Evolutionary conservation across 306 rosid species (phyloP).

Genomic region (Biancaea sappan): DNA sequence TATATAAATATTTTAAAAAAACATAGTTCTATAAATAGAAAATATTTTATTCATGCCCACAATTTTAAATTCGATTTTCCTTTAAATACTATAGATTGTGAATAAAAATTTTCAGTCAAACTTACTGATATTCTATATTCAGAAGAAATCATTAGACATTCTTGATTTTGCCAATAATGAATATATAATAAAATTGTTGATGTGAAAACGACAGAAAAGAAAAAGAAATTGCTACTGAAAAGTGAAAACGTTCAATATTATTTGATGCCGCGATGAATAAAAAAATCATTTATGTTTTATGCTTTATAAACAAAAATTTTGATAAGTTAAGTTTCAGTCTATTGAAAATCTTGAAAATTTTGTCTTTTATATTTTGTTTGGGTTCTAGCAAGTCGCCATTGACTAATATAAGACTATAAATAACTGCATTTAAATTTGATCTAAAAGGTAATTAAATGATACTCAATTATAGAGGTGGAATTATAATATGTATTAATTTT

Average conservation of each 20-base stretch:
- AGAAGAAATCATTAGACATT: background rate
- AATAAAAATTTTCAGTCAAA: background rate
- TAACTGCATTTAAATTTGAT: no score
- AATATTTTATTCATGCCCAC: no score
- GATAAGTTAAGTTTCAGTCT: background rate
- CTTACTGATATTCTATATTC: background rate
- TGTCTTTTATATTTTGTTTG: no score
- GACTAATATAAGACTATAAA: no score
- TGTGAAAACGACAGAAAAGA: background rate
- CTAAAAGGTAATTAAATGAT: no score
- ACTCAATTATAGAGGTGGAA: no score
- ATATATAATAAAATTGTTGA: background rate
- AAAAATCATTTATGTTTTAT: background rate
- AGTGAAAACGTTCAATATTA: no score
- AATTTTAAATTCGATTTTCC: no score
- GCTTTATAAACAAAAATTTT: background rate
- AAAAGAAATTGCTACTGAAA: background rate
- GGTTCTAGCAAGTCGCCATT: no score
- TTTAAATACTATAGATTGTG: background rate
- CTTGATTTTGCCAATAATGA: background rate
- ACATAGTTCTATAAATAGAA: no score
- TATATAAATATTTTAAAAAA: background rate
- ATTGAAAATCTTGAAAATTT: background rate
- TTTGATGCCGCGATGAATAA: background rate
- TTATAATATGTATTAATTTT: no score